A percentile compares a stretch with the other conserved stretches of the same genome.
Conservation (phyloP, 768 basidiomycete species). For the Mycena indigotica region DNA sequence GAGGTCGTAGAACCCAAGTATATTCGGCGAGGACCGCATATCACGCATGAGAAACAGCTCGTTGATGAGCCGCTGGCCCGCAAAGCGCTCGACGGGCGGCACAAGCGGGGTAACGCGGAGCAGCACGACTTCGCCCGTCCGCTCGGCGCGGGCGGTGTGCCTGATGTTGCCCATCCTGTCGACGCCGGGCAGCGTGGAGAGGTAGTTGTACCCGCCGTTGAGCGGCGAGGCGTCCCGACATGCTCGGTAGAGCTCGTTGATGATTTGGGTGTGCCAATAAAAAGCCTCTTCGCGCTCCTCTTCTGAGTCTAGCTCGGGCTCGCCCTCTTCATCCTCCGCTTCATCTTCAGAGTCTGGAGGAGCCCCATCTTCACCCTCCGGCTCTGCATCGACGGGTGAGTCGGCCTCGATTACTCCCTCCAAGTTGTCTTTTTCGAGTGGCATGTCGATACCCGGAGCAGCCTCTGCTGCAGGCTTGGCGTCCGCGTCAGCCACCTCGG, state of each 20-base stretch:
- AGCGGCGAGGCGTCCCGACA: constrained; percentile 34
- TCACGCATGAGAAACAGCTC: constrained; percentile 84
- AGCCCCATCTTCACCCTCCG: no score
- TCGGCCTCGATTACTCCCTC: no score
- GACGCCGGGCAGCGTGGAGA: constrained; percentile 47
- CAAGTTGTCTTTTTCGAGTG: no score
- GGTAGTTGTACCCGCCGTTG: constrained; percentile 47
- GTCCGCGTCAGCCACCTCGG: no score
- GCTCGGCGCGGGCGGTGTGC: constrained; percentile 31
- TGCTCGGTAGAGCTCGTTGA: constrained; percentile 32
- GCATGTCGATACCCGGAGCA: no score
- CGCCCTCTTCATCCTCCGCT: constrained; percentile 7
- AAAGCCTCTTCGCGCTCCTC: constrained; percentile 20
- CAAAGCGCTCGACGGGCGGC: constrained; percentile 61
- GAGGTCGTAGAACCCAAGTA: constrained; percentile 71
- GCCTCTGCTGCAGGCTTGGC: no score
- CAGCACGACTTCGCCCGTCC: constrained; percentile 30
- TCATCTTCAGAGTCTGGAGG: no score
- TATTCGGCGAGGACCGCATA: constrained; percentile 72
- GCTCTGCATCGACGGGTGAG: no score
- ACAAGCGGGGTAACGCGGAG: constrained; percentile 35
- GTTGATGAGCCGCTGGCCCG: constrained; percentile 75
- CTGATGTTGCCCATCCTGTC: constrained; percentile 35
- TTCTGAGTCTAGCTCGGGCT: constrained; percentile 7
- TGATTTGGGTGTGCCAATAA: constrained; percentile 36